Evolutionary conservation across 1,284 basidiomycete species (phyloP), one percentile per base, ranked within the genome.

Genomic region (Anthracocystis walkeri): DNA sequence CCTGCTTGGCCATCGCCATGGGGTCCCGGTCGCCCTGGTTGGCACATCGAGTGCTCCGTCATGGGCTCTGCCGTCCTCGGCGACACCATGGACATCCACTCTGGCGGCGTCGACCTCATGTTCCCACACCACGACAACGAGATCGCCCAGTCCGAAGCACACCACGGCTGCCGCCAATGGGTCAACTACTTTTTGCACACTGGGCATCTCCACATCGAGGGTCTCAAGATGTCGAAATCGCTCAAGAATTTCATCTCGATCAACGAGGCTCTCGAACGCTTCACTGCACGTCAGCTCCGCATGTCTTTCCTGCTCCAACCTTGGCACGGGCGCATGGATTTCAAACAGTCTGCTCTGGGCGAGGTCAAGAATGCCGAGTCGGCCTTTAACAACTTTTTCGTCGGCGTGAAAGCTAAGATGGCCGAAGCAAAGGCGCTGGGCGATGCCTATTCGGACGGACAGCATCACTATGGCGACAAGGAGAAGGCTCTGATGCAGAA

Each of bases 121-220:
- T 99, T 99, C 88, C 97, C 97, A 4, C 97, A 99, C 87, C 97
- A 99, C 85, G 97, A 99, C 86, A 99, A 99, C 85, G 97, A 99
- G 87, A 90, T 99, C 81, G 97, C 97, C 6, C 97, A 99, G 86
- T 92, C 93, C 53, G 97, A 99, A 90, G 72, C 70, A 8, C 97
- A 93, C 86, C 95, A 98, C 86, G 90, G 92, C 72, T 97, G 94
- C 87, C 87, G 88, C 31, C 90, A 95, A 83, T 99, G 97, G 97
- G 94, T 99, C 81, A 98, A 97, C 86, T 99, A 99, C 86, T 99
- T 99, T 87, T 87, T 99, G 59, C 97, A 99, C 86, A 99, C 96
- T 0, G 97, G 97, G 4, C 97, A 99, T 87, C 88, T 99, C 40
- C 95, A 99, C 86, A 99, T 99, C 81, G 95, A 98, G 86, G 97